Percentiles rank a stretch among this genome's conserved stretches.
Evolutionary conservation across 1,284 basidiomycete species (phyloP).

Genomic region (Afroboletus lepidellus): DNA sequence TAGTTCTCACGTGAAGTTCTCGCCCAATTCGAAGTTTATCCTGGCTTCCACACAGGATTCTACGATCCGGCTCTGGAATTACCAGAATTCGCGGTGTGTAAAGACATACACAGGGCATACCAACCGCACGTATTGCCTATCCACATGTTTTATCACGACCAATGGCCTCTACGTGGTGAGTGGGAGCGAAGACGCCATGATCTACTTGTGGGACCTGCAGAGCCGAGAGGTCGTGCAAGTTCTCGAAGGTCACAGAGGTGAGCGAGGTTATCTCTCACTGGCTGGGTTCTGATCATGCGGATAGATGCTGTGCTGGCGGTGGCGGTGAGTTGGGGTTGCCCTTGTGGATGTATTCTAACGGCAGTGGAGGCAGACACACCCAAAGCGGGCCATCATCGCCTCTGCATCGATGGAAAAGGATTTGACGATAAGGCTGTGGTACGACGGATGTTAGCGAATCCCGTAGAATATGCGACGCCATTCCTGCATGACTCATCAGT

Average conservation of each 20-base stretch:
- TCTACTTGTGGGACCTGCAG: constrained; percentile 92
- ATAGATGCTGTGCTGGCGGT: constrained; percentile 74
- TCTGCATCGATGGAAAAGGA: constrained; percentile 86
- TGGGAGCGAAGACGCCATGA: constrained; percentile 87
- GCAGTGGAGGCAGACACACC: constrained; percentile 58
- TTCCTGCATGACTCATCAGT: constrained; percentile 9
- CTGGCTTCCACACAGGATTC: constrained; percentile 90
- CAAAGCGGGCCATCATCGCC: constrained; percentile 69
- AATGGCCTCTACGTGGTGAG: constrained; percentile 70
- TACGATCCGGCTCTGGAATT: constrained; percentile 92
- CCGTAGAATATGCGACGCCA: constrained; percentile 9
- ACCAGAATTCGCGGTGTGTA: constrained; percentile 86
- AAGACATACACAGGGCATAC: constrained; percentile 88
- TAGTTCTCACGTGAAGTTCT: constrained; percentile 85
- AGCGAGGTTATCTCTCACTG: constrained; percentile 17
- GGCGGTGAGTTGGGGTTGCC: constrained; percentile 56
- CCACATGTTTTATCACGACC: constrained; percentile 58
- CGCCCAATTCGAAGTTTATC: constrained; percentile 88
- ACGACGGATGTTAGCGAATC: constrained; percentile 37
- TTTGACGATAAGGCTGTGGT: constrained; percentile 77
- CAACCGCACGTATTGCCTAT: constrained; percentile 78
- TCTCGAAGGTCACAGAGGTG: constrained; percentile 80
- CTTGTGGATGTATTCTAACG: constrained; percentile 3
- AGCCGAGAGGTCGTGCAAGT: constrained; percentile 72
- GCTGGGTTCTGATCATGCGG: constrained; percentile 11